A percentile compares a stretch with the other conserved stretches of the same genome.
Conservation (phyloP, 345 rosid genomes). For the Syzygium oleosum region DNA sequence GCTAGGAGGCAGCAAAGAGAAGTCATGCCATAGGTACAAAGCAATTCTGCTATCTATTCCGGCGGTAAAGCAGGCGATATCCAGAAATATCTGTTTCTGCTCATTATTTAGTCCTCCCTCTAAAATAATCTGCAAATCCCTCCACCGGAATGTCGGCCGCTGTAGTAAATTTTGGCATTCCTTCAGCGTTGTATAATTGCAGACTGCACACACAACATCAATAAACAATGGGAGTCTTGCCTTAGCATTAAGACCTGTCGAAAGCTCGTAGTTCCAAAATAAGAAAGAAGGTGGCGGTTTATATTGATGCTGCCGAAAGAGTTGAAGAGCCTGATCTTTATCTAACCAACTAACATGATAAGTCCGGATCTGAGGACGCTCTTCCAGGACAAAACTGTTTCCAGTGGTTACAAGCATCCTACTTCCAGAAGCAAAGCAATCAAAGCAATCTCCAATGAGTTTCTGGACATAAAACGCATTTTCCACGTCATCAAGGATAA, state of each 20-base stretch:
- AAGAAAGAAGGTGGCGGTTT: not conserved
- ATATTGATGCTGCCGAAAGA: not conserved
- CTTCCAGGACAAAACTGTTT: not conserved
- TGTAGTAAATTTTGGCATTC: not conserved
- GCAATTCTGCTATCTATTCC: not conserved
- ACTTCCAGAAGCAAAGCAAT: conserved; percentile 12
- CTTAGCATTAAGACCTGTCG: too few relatives aligned
- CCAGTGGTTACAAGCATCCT: conserved; percentile 9
- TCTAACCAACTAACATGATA: not conserved
- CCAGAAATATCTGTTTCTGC: conserved; percentile 1
- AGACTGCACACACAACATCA: not conserved
- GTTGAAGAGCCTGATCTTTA: not conserved
- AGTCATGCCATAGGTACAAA: not conserved
- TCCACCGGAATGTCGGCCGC: not conserved
- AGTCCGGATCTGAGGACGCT: not conserved
- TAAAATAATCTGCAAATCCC: not conserved
- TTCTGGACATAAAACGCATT: not conserved
- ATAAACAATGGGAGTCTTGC: conserved; percentile 2
- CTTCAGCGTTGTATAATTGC: too few relatives aligned
- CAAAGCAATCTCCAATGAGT: not conserved
- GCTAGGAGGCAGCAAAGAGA: not conserved
- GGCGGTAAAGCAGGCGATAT: conserved; percentile 3
- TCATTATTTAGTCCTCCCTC: not conserved
- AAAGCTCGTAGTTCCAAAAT: too few relatives aligned
- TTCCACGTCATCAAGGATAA: conserved; percentile 17